These are phyloP conservation scores for Pyrenopolyporus hunteri DNA, from an alignment of 495 filamentous ascomycete species.

Conservation along the genomic window DNA sequence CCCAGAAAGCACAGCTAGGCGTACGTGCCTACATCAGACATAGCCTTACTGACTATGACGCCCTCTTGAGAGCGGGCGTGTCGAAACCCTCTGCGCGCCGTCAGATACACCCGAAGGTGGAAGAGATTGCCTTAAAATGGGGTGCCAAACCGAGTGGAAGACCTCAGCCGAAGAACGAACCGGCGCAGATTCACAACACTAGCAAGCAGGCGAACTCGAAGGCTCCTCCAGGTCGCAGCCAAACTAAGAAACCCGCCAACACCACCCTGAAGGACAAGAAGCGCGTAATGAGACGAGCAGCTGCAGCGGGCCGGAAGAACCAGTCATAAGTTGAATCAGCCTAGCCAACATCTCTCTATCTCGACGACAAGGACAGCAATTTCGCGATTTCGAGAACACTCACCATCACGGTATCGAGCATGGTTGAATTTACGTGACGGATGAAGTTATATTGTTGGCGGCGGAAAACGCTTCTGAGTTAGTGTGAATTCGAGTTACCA, in stretches of 20 bases:
- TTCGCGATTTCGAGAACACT: too few relatives aligned
- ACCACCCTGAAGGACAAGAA: background rate
- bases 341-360: too few relatives aligned
- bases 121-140: constrained; percentile 21
- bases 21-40: constrained; percentile 50
- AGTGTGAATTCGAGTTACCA: too few relatives aligned
- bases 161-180: background rate
- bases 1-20: constrained; percentile 44
- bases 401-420: too few relatives aligned
- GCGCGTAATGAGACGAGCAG: background rate
- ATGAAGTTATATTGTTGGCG: too few relatives aligned
- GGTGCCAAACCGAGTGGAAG: background rate
- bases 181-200: background rate
- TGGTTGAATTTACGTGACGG: too few relatives aligned
- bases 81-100: constrained; percentile 28
- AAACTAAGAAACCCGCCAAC: background rate
- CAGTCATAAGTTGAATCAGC: too few relatives aligned
- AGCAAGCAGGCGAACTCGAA: background rate
- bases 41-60: constrained; percentile 47
- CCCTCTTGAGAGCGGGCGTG: constrained; percentile 25
- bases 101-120: constrained; percentile 18
- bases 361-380: too few relatives aligned
- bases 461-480: too few relatives aligned
- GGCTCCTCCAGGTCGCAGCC: background rate
- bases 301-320: too few relatives aligned